Percentiles rank a stretch among this genome's conserved stretches.
Conservation (phyloP, 139 green algal species). For the Tetradesmus obliquus region DNA sequence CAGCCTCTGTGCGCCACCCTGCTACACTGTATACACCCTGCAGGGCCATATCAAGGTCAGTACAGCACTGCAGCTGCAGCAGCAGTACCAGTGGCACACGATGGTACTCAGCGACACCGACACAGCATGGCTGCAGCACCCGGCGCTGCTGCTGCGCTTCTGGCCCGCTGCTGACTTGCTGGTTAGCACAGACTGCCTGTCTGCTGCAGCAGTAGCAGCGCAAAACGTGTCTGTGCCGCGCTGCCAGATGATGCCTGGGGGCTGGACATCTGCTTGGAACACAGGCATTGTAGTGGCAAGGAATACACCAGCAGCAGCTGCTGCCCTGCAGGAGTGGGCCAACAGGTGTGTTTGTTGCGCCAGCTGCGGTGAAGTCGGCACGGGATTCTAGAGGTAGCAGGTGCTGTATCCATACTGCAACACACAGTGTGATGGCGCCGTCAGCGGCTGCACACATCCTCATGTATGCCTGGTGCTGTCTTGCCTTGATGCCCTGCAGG, state of each 20-base stretch:
- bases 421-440: background rate
- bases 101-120: conserved; percentile 17
- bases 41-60: conserved; percentile 14
- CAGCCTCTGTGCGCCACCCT: background rate
- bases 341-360: background rate
- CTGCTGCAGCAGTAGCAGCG: background rate
- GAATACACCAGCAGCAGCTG: conserved; percentile 6
- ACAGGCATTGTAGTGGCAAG: conserved; percentile 6
- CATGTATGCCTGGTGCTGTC: background rate
- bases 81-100: conserved; percentile 11
- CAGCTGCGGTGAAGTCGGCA: too few relatives aligned
- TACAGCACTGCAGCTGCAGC: background rate
- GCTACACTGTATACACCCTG: background rate
- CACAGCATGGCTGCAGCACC: conserved; percentile 5
- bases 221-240: background rate
- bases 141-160: background rate
- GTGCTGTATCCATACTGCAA: background rate
- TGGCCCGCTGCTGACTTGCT: background rate
- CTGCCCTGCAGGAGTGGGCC: background rate
- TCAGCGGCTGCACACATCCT: background rate
- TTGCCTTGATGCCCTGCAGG: background rate
- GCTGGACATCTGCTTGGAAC: background rate
- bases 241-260: conserved; percentile 6
- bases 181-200: conserved; percentile 28
- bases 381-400: background rate